Conservation (phyloP, 345 rosid genomes). For the Pugionium dolabratum region DNA sequence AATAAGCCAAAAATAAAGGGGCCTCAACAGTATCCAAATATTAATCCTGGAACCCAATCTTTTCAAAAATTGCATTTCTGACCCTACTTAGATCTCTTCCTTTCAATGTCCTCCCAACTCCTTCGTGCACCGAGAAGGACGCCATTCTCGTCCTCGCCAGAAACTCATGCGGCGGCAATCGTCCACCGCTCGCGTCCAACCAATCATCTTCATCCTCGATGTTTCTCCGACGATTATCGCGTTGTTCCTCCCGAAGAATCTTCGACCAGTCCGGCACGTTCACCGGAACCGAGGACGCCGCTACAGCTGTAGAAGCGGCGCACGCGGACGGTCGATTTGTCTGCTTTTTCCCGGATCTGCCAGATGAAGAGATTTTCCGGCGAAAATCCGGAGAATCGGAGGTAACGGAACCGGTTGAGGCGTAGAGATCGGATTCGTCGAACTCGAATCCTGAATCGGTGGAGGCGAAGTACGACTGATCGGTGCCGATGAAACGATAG, state of each 20-base stretch:
- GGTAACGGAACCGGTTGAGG: not conserved
- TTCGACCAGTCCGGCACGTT: slow-evolving; percentile 43
- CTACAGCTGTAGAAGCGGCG: not conserved
- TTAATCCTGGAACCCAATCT: slow-evolving; percentile 38
- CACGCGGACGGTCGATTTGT: not conserved
- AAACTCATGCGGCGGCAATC: slow-evolving; percentile 42
- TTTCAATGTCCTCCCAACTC: slow-evolving; percentile 40
- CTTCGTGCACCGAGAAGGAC: slow-evolving; percentile 44
- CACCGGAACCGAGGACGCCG: slow-evolving; percentile 31
- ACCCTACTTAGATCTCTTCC: slow-evolving; percentile 42
- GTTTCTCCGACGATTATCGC: not conserved
- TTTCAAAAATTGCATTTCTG: slow-evolving; percentile 40
- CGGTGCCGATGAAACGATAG: slow-evolving; percentile 42
- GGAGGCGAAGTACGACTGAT: slow-evolving; percentile 16
- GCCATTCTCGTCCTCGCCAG: slow-evolving; percentile 41
- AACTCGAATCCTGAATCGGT: slow-evolving; percentile 33
- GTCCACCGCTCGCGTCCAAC: slow-evolving; percentile 9
- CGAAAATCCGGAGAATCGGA: slow-evolving; percentile 29
- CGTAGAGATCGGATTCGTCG: slow-evolving; percentile 40
- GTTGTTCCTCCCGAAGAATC: slow-evolving; percentile 33
- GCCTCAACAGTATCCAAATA: slow-evolving; percentile 2
- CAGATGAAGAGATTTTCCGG: slow-evolving; percentile 1
- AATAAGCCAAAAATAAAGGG: slow-evolving; percentile 25
- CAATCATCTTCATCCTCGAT: slow-evolving; percentile 8
- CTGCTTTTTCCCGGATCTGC: not conserved